These are phyloP conservation scores for Lipomyces yamanashiensis DNA, from an alignment of 805 yeast species.

Conservation along the genomic window DNA sequence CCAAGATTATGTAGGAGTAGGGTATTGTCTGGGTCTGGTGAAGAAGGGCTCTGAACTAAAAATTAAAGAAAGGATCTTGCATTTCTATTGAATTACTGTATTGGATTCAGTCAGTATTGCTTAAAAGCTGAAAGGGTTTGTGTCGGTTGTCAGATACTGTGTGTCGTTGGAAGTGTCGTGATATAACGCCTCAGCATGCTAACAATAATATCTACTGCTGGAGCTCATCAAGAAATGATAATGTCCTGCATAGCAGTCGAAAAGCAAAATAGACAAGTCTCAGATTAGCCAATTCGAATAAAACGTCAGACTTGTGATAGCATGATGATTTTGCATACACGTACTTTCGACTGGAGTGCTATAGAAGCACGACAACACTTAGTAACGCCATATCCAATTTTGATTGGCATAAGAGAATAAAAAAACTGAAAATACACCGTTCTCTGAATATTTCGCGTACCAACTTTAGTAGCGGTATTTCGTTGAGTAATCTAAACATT, in stretches of 20 bases:
- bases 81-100: too few relatives aligned
- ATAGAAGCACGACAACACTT: not conserved
- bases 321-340: not conserved
- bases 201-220: too few relatives aligned
- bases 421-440: not conserved
- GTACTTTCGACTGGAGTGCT: not conserved
- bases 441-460: not conserved
- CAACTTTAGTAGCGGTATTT: conserved; percentile 35
- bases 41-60: too few relatives aligned
- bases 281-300: not conserved
- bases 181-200: too few relatives aligned
- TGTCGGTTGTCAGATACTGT: too few relatives aligned
- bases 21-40: too few relatives aligned
- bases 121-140: too few relatives aligned
- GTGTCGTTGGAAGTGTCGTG: too few relatives aligned
- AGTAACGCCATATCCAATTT: not conserved
- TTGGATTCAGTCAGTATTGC: too few relatives aligned
- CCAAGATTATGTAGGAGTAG: too few relatives aligned
- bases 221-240: too few relatives aligned
- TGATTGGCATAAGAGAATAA: not conserved
- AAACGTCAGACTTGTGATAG: not conserved
- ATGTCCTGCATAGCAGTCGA: not conserved
- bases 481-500: conserved; percentile 38
- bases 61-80: too few relatives aligned
- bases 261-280: not conserved